Evolutionary conservation across 2,329 filamentous ascomycete species (phyloP).

Genomic region (Teratosphaeria viscida): DNA sequence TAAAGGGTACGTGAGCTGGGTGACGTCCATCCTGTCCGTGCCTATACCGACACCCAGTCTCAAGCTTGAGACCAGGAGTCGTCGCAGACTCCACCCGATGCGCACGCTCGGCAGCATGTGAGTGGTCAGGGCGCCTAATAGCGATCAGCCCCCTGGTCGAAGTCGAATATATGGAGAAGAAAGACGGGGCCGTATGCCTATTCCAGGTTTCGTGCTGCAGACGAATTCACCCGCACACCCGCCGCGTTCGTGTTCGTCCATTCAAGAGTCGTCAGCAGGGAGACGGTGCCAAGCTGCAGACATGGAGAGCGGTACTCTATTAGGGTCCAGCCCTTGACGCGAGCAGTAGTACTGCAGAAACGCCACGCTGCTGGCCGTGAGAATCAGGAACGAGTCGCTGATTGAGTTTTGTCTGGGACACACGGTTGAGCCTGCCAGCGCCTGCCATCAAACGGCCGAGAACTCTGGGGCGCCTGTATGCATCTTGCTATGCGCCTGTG

Average conservation of each 20-base stretch:
- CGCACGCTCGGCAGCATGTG: neutral
- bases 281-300: neutral
- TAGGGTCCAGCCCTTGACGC: neutral
- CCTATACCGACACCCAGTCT: neutral
- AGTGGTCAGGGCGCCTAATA: constrained; percentile 1
- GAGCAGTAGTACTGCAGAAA: neutral
- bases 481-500: neutral
- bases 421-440: neutral
- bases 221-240: neutral
- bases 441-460: neutral
- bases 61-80: neutral
- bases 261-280: neutral
- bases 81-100: neutral
- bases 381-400: neutral
- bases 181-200: neutral
- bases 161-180: neutral
- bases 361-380: neutral
- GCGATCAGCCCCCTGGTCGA: constrained; percentile 4
- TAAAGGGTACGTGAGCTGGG: neutral
- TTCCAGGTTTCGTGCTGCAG: neutral
- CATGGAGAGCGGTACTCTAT: neutral
- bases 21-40: neutral
- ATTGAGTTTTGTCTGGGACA: neutral
- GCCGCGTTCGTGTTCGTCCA: neutral
- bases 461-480: neutral